Evolutionary conservation across 1,284 basidiomycete species (phyloP), one percentile per base, ranked within the genome.

Genomic region (Leccinum fallax): DNA sequence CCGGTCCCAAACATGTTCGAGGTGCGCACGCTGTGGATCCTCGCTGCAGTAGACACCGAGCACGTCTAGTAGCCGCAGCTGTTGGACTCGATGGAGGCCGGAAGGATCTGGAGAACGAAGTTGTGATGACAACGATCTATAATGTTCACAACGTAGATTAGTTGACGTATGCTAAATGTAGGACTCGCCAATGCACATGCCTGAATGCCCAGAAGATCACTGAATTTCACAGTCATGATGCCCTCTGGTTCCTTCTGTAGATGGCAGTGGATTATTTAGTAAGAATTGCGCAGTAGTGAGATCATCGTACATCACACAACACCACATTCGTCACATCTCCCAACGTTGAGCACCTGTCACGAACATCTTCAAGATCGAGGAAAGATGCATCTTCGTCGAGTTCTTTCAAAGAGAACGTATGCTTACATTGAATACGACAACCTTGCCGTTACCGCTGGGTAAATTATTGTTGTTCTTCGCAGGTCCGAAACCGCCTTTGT

Each of bases 311-410:
- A 79, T 99, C 97, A 75, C 97, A 99, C 34, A 99, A 76, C 19
- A 94, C 88, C 1, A 98, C 93, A 69, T 95, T 98, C 1, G 96
- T 99, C 2, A 99, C 97, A 66, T 94, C 89, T 16, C 97, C 97
- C 10, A 99, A 77, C 0, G 84, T 84, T 57, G 91, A 89, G 66
- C 95, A 97, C 72, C 99, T 97, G 46, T 97, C 95, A 60, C 97
- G 85, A 8, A 99, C 95, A 67, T 99, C 96, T 68, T 30, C 30
- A 30, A 30, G 30, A 30, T 30, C 30, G 30, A 30, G 30, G 30
- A 30, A 30, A 30, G 30, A 30, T 30, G 30, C 84, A 69, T 99
- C 97, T 68, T 30, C 30, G 30, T 30, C 1, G 30, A 30, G 30
- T 30, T 30, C 30, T 30, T 30, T 30, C 30, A 30, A 30, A 30